Base-by-base conservation (phyloP, 352 stramenopile genomes). In the Pythium volutum region DNA sequence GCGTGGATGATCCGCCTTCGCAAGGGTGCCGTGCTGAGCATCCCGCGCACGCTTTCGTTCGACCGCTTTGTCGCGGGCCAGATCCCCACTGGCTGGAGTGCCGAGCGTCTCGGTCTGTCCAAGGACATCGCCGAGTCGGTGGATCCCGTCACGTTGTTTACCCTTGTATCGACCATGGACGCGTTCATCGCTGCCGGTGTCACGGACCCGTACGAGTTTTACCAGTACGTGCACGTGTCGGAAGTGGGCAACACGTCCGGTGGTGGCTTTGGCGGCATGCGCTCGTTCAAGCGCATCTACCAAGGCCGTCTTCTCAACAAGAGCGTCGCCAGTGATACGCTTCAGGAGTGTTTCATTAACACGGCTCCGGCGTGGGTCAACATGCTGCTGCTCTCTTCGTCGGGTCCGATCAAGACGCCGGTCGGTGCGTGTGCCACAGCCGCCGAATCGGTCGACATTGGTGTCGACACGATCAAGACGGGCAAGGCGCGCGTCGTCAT, bases 201-300 rank as follows among this genome's bases (percentile, higher is more conserved):
- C 62, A 93, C 85, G 2, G 87, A 96, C 46, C 88, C 88, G 52
- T 96, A 96, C 68, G 87, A 96, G 75, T 92, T 96, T 55, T 96
- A 96, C 73, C 77, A 95, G 68, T 96, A 96, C 66, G 83, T 95
- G 15, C 88, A 96, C 69, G 88, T 96, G 1, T 91, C 81, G 25
- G 84, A 94, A 61, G 65, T 96, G 29, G 88, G 88, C 16, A 95
- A 95, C 76, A 91, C 79, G 7, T 91, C 84, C 0, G 88, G 88
- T 42, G 86, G 87, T 57, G 86, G 81, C 31, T 88, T 95, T 74
- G 86, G 88, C 49, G 88, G 88, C 27, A 87, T 94, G 78, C 78
- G 81, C 33, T 75, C 81, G 6, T 75, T 95, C 33, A 87, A 84
- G 50, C 70, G 82, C 18, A 88, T 95, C 39, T 96, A 91, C 70